phyloP scores from a whole-genome alignment of 345 rosid genomes.

The Arabis alpina region DNA sequence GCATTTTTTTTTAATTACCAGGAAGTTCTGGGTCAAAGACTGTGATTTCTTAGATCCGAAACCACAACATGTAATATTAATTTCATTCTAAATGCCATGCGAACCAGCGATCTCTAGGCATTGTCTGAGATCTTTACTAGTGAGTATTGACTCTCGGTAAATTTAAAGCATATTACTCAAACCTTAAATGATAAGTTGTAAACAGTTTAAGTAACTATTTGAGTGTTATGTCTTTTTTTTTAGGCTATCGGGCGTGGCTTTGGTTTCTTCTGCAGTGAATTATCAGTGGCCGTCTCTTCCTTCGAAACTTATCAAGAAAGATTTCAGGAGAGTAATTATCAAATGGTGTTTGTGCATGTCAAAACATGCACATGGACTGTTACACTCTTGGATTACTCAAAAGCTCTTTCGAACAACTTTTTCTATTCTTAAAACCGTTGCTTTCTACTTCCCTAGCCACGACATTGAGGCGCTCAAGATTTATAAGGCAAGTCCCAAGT shows the following conservation, averaged over 20 bases:
- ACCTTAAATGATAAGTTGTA: neutral
- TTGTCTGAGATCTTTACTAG: no score
- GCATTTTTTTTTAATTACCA: neutral
- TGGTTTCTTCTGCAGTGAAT: slow-evolving; percentile 76
- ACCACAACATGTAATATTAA: no score
- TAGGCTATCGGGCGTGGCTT: slow-evolving; percentile 83
- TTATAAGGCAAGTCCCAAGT: no score
- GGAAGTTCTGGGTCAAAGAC: no score
- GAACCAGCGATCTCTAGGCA: no score
- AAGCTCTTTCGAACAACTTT: slow-evolving; percentile 58
- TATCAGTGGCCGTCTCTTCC: slow-evolving; percentile 88
- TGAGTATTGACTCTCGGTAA: neutral
- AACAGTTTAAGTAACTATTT: neutral
- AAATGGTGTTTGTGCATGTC: slow-evolving; percentile 61
- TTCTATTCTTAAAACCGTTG: slow-evolving; percentile 57
- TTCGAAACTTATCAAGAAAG: slow-evolving; percentile 53
- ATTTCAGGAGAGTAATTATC: slow-evolving; percentile 57
- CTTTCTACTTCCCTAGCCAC: slow-evolving; percentile 61
- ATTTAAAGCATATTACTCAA: neutral
- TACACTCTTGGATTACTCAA: slow-evolving; percentile 82
- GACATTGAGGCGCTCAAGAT: slow-evolving; percentile 51
- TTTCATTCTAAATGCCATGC: no score
- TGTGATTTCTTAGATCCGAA: no score
- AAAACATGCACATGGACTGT: slow-evolving; percentile 60
- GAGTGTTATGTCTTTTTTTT: slow-evolving; percentile 8